Evolutionary conservation across 2,329 filamentous ascomycete species (phyloP).

Genomic region (Ophiostoma piceae): DNA sequence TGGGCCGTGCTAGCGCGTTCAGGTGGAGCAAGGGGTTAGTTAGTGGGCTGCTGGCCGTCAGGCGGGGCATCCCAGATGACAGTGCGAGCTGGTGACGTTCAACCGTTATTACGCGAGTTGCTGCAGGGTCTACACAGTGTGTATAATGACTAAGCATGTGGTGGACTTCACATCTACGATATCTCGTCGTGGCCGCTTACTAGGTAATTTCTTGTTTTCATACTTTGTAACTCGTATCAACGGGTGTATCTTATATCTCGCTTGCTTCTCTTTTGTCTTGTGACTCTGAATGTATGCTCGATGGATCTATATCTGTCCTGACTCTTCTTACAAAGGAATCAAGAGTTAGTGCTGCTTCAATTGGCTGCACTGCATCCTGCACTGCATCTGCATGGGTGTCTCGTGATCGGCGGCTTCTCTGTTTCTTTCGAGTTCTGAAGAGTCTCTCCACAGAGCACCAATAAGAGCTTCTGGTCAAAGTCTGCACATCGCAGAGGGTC

Average conservation of each 20-base stretch:
- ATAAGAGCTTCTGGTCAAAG: background rate
- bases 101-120: background rate
- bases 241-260: background rate
- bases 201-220: background rate
- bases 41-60: background rate
- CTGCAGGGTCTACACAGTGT: background rate
- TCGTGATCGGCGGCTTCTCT: conserved; percentile 3
- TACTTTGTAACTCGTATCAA: background rate
- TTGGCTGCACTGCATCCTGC: background rate
- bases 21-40: conserved; percentile 1
- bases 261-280: background rate
- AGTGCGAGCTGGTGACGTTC: background rate
- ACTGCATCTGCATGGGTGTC: background rate
- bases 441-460: background rate
- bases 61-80: background rate
- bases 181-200: background rate
- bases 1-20: conserved; percentile 1
- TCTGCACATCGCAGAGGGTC: background rate
- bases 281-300: background rate
- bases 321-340: background rate
- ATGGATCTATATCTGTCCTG: background rate
- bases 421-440: background rate
- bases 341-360: background rate
- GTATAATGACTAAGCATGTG: background rate
- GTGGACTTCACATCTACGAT: background rate